Conservation (phyloP, 164 flowering plant genomes). For the Echeveria elegans region DNA sequence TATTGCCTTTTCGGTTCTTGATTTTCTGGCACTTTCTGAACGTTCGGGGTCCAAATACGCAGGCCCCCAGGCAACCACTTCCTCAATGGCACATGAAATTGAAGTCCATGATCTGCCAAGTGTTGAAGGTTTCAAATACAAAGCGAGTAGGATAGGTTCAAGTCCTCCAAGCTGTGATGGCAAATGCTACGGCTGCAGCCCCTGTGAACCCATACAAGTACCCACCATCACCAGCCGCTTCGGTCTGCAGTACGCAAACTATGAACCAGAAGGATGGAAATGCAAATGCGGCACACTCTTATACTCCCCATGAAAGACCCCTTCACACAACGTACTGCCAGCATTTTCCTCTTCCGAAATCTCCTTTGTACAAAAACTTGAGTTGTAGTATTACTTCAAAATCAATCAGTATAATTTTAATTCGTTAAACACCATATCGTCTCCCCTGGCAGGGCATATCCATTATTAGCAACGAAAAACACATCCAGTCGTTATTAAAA, state of each 20-base stretch:
- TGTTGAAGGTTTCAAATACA: conserved; percentile 2
- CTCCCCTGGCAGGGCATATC: no score
- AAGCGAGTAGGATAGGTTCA: conserved; percentile 35
- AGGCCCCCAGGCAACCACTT: no score
- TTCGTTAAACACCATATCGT: not conserved
- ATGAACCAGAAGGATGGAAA: conserved; percentile 59
- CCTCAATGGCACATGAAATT: not conserved
- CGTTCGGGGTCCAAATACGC: no score
- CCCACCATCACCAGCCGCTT: conserved; percentile 31
- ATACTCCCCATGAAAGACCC: conserved; percentile 30
- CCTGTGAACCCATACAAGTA: conserved; percentile 61
- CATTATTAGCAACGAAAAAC: not conserved
- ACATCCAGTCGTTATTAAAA: no score
- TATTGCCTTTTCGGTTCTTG: not conserved
- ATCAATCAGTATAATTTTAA: not conserved
- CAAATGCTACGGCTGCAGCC: conserved; percentile 49
- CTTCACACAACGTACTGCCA: not conserved
- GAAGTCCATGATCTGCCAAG: not conserved
- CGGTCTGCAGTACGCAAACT: conserved; percentile 40
- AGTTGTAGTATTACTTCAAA: not conserved
- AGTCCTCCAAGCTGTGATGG: conserved; percentile 56
- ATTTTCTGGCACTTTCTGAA: not conserved
- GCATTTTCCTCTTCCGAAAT: not conserved
- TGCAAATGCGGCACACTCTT: conserved; percentile 58
- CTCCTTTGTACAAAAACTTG: not conserved